Evolutionary conservation across 352 stramenopile genomes (phyloP), one percentile per base, ranked within the genome.

Genomic region (Phytopythium vexans): DNA sequence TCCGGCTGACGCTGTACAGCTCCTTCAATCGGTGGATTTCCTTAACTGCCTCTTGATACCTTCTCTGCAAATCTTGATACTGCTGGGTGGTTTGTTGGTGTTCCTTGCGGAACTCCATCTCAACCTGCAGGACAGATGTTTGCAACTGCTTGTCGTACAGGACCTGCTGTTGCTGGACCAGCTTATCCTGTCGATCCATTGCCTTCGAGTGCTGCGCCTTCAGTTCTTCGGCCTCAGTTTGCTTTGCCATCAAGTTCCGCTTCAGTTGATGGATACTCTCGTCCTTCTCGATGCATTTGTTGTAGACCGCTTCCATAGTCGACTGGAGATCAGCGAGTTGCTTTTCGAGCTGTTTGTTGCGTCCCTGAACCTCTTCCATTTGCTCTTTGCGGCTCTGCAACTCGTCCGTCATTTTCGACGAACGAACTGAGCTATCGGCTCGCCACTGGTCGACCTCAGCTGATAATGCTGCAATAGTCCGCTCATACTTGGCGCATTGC

Each of bases 81-180:
- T 84, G 85, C 10, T 77, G 68, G 6, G 48, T 46, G 1, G 62
- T 61, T 12, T 74, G 56, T 16, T 84, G 65, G 40, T 85, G 65
- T 36, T 90, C 77, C 27, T 74, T 77, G 14, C 80, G 77, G 32
- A 90, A 91, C 46, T 91, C 80, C 67, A 86, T 78, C 54, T 91
- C 80, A 5, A 89, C 46, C 48, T 89, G 75, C 14, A 82, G 55
- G 32, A 87, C 52, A 8, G 73, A 79, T 0, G 71, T 66, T 48
- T 86, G 64, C 1, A 86, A 62, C 21, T 85, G 75, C 31, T 81
- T 63, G 12, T 82, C 66, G 34, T 74, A 88, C 10, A 88, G 38
- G 35, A 76, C 69, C 55, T 87, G 68, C 38, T 88, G 80, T 40
- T 90, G 80, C 36, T 77, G 59, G 9, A 71, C 65, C 8, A 87